Evolutionary conservation across 2,329 filamentous ascomycete genomes (phyloP).

Genomic region (Talaromyces pinophilus): DNA sequence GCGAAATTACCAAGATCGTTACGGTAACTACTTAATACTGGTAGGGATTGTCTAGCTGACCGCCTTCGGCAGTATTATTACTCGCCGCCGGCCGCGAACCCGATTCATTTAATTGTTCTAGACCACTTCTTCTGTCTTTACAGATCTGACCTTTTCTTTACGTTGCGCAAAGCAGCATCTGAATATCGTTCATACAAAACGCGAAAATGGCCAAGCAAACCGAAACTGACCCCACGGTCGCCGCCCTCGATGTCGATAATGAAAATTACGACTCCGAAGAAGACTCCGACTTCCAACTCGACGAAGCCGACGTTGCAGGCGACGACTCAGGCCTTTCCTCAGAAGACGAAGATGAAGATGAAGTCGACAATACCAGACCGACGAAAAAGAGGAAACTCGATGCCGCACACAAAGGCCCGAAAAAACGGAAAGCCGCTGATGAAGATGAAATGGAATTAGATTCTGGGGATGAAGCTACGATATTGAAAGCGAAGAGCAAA

Average conservation of each 20-base stretch:
- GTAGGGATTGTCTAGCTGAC: too few species aligned
- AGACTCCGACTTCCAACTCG: conserved; percentile 52
- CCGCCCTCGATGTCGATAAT: conserved; percentile 31
- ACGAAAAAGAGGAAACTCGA: conserved; percentile 43
- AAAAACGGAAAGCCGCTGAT: conserved; percentile 24
- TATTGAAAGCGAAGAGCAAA: conserved; percentile 49
- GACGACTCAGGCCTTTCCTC: conserved; percentile 37
- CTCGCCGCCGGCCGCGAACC: conserved; percentile 1
- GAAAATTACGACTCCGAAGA: conserved; percentile 42
- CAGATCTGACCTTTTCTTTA: not conserved
- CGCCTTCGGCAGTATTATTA: conserved; percentile 21
- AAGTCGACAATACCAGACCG: conserved; percentile 29
- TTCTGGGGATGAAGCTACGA: conserved; percentile 60
- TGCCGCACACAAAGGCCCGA: conserved; percentile 27
- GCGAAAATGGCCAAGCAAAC: conserved; percentile 11
- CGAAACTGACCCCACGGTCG: conserved; percentile 1
- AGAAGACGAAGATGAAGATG: conserved; percentile 36
- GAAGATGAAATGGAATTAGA: conserved; percentile 48
- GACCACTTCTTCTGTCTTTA: not conserved
- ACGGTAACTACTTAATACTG: too few species aligned
- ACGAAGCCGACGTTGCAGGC: conserved; percentile 32
- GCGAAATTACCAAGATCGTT: too few species aligned
- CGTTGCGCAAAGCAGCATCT: not conserved
- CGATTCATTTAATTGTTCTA: not conserved
- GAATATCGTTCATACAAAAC: not conserved